Evolutionary conservation across 164 flowering plant species (phyloP), one percentile per base, ranked within the genome.

Genomic region (Berberis thunbergii): DNA sequence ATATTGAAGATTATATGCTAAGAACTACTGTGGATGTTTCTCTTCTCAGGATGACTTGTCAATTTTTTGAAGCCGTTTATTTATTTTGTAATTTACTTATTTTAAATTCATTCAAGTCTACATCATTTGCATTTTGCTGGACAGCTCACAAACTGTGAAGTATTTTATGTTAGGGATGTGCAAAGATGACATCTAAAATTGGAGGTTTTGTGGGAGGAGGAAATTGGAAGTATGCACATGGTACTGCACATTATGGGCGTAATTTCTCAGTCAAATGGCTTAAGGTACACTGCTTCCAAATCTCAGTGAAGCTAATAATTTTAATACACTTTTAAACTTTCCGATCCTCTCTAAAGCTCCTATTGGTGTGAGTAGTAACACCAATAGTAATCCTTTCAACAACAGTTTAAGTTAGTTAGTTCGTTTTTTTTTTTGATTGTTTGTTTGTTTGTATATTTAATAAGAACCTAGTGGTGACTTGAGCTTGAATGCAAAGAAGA

Each of bases 211-310:
- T 83, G 72, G 87, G 83, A 59, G 99, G 97, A 52, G 99, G 99
- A 41, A 91, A 91, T 59, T 95, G 99, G 99, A 95, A 95, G 74
- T 83, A 91, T 82, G 90, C 88, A 12, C 99, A 95, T 78, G 99
- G 99, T 71, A 88, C 97, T 67, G 96, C 97, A 72, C 99, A 91
- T 72, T 95, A 88, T 81, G 99, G 99, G 55, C 83, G 97, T 45
- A 95, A 95, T 78, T 91, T 95, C 79, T 83, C 90, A 0, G 83
- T 89, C 63, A 89, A 89, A 79, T 95, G 99, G 99, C 74, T 90
- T 45, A 94, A 94, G 95, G 98, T 88, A 78, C 58, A 54, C 11
- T 59, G 2, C 4, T 26, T 52, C n/a, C 8, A 4, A n/a, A 2
- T 9, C 11, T 50, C 26, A 26, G 26, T 26, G 26, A 26, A 26